phyloP scores from a whole-genome alignment of 371 early-diverging fungal genomes.

The Rhizomucor miehei region DNA sequence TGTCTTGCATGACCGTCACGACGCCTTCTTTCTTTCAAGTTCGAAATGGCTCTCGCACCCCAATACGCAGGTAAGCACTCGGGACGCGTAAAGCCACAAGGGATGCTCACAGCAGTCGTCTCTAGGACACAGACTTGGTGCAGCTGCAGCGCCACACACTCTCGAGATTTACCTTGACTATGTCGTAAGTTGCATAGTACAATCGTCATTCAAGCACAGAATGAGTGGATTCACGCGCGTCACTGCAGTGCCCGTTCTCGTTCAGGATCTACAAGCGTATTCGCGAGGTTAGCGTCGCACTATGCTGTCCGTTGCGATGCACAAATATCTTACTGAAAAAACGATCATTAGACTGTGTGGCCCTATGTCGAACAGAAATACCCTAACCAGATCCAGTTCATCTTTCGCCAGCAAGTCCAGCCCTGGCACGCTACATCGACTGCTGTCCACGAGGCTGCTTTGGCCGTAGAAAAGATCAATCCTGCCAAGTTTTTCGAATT shows the following conservation, averaged over 20 bases:
- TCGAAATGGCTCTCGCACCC: constrained; percentile 44
- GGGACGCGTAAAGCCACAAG: background rate
- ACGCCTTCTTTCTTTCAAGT: background rate
- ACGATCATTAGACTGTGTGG: constrained; percentile 15
- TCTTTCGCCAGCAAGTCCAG: constrained; percentile 81
- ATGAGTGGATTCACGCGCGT: background rate
- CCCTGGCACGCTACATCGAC: constrained; percentile 83
- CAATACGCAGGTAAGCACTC: constrained; percentile 29
- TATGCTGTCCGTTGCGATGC: no score
- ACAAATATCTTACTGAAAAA: background rate
- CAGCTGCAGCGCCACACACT: constrained; percentile 46
- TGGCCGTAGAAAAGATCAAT: constrained; percentile 74
- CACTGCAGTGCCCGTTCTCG: constrained; percentile 58
- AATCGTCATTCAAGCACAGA: background rate
- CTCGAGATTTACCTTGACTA: constrained; percentile 69
- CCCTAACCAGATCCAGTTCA: constrained; percentile 53
- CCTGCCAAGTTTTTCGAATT: constrained; percentile 54
- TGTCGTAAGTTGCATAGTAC: constrained; percentile 35
- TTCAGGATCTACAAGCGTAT: constrained; percentile 55
- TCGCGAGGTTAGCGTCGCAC: constrained; percentile 30
- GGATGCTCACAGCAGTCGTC: background rate
- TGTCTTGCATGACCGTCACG: no score
- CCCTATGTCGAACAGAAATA: constrained; percentile 54
- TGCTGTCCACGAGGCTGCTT: constrained; percentile 72
- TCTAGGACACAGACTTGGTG: constrained; percentile 58